Percentiles rank a stretch among this genome's conserved stretches.
Conservation (phyloP, 2,329 filamentous ascomycete genomes). For the Cladosporium velox region DNA sequence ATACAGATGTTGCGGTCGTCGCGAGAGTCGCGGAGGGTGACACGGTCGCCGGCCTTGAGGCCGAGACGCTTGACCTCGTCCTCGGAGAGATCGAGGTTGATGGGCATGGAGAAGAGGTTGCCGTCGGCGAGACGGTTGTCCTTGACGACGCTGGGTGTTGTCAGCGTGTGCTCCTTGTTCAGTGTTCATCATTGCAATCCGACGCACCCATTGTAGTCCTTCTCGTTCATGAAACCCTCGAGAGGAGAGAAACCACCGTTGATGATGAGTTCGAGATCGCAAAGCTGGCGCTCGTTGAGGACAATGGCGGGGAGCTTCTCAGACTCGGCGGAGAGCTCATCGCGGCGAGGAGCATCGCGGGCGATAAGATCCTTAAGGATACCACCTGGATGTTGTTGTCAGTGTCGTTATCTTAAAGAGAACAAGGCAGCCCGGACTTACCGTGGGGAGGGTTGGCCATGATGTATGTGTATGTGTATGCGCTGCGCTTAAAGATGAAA, state of each 20-base stretch:
- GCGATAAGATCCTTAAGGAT: slow-evolving; percentile 97
- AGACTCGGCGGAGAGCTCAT: slow-evolving; percentile 78
- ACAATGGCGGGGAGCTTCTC: slow-evolving; percentile 82
- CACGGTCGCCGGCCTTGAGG: slow-evolving; percentile 76
- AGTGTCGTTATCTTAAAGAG: neutral
- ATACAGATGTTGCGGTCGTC: slow-evolving; percentile 97
- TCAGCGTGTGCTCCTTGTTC: slow-evolving; percentile 8
- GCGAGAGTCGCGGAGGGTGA: slow-evolving; percentile 91
- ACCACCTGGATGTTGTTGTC: slow-evolving; percentile 60
- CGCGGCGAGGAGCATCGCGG: slow-evolving; percentile 81
- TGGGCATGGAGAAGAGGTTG: slow-evolving; percentile 93
- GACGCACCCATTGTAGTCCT: slow-evolving; percentile 87
- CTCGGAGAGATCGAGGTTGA: slow-evolving; percentile 83
- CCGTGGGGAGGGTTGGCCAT: slow-evolving; percentile 58
- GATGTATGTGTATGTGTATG: slow-evolving; percentile 20
- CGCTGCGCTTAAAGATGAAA: slow-evolving; percentile 2
- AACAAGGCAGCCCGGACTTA: slow-evolving; percentile 32
- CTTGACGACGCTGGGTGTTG: slow-evolving; percentile 71
- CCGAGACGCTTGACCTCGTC: slow-evolving; percentile 71
- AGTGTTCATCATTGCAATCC: neutral
- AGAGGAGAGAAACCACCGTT: slow-evolving; percentile 97
- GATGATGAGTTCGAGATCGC: slow-evolving; percentile 95
- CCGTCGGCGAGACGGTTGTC: slow-evolving; percentile 84
- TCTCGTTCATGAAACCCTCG: slow-evolving; percentile 97
- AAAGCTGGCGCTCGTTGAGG: slow-evolving; percentile 91